phyloP scores from a whole-genome alignment of 352 stramenopile genomes.

The Globisporangium nagaii region DNA sequence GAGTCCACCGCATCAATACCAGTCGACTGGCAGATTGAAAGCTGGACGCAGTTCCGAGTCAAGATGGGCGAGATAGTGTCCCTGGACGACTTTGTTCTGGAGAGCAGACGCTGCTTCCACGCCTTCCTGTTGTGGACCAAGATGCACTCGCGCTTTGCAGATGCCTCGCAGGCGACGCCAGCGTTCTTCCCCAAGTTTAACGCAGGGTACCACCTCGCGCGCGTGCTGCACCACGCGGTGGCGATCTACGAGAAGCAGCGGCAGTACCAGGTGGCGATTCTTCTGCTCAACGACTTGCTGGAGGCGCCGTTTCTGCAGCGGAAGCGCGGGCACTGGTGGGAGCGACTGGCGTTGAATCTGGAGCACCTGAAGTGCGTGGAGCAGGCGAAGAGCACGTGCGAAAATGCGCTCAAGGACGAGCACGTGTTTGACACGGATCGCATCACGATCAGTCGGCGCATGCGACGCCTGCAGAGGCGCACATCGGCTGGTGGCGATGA shows the following conservation, averaged over 20 bases:
- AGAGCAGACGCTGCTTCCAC: conserved; percentile 38
- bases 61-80: conserved; percentile 33
- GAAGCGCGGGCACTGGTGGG: conserved; percentile 73
- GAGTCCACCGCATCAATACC: not conserved
- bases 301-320: conserved; percentile 40
- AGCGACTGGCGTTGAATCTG: conserved; percentile 65
- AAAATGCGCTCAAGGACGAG: conserved; percentile 47
- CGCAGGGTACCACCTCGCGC: conserved; percentile 60
- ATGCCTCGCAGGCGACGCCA: conserved; percentile 8
- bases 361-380: conserved; percentile 62
- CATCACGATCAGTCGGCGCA: conserved; percentile 43
- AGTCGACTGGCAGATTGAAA: conserved; percentile 34
- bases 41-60: conserved; percentile 45
- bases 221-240: conserved; percentile 50
- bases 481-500: not conserved
- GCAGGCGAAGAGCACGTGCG: conserved; percentile 41
- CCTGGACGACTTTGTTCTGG: conserved; percentile 58
- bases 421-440: conserved; percentile 52
- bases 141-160: not conserved
- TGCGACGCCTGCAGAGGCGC: conserved; percentile 38
- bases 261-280: conserved; percentile 60
- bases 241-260: conserved; percentile 71
- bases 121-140: conserved; percentile 41
- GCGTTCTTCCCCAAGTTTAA: conserved; percentile 64
- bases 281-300: conserved; percentile 65